A percentile compares a stretch with the other conserved stretches of the same genome.
Evolutionary conservation across 2,329 filamentous ascomycete species (phyloP).

Genomic region (Orbilia blumenaviensis): DNA sequence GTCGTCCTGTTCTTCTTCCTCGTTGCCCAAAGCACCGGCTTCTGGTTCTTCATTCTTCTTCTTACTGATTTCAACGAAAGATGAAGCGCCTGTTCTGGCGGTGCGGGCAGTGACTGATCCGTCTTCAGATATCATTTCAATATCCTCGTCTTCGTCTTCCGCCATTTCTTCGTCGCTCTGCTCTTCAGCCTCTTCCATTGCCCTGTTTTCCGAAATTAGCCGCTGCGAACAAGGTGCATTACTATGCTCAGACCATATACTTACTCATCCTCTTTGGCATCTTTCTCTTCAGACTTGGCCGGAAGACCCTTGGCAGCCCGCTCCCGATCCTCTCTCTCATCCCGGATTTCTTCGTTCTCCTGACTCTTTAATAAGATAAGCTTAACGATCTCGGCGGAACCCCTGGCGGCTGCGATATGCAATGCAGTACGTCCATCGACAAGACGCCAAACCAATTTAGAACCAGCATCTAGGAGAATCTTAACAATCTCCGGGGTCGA

Average conservation of each 20-base stretch:
- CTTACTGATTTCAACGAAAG: slow-evolving; percentile 57
- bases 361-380: slow-evolving; percentile 77
- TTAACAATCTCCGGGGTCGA: slow-evolving; percentile 73
- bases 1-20: slow-evolving; percentile 75
- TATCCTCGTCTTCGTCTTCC: slow-evolving; percentile 63
- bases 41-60: slow-evolving; percentile 64
- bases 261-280: slow-evolving; percentile 53
- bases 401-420: slow-evolving; percentile 80
- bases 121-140: slow-evolving; percentile 63
- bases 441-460: slow-evolving; percentile 76
- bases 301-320: slow-evolving; percentile 57
- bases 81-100: slow-evolving; percentile 34
- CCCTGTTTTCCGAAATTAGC: slow-evolving; percentile 7
- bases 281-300: slow-evolving; percentile 58
- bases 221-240: background rate
- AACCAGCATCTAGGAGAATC: slow-evolving; percentile 74
- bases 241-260: background rate
- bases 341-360: slow-evolving; percentile 75
- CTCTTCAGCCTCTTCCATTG: slow-evolving; percentile 55
- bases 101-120: slow-evolving; percentile 37
- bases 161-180: slow-evolving; percentile 60
- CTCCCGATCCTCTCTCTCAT: slow-evolving; percentile 67
- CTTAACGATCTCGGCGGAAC: slow-evolving; percentile 74
- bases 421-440: slow-evolving; percentile 83
- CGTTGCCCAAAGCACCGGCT: slow-evolving; percentile 60